A percentile compares a stretch with the other conserved stretches of the same genome.
Conservation (phyloP, 2,329 filamentous ascomycete species). For the Aspergillus jensenii region DNA sequence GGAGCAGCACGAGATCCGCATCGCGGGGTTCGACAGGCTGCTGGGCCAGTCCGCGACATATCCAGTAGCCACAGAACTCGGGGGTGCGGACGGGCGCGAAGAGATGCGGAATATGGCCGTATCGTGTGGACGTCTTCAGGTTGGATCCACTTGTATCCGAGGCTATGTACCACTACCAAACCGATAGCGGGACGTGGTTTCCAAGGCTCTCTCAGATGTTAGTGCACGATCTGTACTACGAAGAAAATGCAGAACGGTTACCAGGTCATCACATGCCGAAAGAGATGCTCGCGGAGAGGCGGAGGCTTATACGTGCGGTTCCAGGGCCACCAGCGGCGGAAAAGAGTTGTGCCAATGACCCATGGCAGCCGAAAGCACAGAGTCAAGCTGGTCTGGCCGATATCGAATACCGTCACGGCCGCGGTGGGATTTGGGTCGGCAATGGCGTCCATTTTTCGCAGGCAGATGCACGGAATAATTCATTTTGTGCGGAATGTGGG, state of each 20-base stretch:
- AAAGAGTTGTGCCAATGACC: conserved; percentile 14
- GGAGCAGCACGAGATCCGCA: conserved; percentile 19
- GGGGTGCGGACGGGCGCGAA: conserved; percentile 9
- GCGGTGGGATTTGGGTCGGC: conserved; percentile 11
- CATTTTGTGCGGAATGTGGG: too few relatives aligned
- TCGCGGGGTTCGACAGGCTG: conserved; percentile 7
- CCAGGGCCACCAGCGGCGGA: conserved; percentile 14
- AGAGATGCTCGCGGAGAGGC: conserved; percentile 15
- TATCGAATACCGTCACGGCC: conserved; percentile 1
- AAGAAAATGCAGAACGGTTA: background rate
- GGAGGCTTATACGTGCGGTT: conserved; percentile 12
- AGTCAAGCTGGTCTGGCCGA: conserved; percentile 11
- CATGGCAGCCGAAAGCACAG: conserved; percentile 14
- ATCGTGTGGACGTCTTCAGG: conserved; percentile 8
- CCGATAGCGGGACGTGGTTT: conserved; percentile 13
- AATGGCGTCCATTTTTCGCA: background rate
- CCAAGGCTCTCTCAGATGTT: conserved; percentile 6
- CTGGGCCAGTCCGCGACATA: conserved; percentile 12
- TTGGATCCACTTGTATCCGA: conserved; percentile 6
- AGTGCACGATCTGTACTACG: too few relatives aligned
- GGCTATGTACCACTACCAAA: conserved; percentile 4
- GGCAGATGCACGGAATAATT: background rate
- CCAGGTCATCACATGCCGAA: conserved; percentile 21
- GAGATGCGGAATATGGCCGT: conserved; percentile 13
- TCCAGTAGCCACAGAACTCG: conserved; percentile 14